Evolutionary conservation across 495 filamentous ascomycete genomes (phyloP), one percentile per base, ranked within the genome.

Genomic region (Hypoxylon fragiforme): DNA sequence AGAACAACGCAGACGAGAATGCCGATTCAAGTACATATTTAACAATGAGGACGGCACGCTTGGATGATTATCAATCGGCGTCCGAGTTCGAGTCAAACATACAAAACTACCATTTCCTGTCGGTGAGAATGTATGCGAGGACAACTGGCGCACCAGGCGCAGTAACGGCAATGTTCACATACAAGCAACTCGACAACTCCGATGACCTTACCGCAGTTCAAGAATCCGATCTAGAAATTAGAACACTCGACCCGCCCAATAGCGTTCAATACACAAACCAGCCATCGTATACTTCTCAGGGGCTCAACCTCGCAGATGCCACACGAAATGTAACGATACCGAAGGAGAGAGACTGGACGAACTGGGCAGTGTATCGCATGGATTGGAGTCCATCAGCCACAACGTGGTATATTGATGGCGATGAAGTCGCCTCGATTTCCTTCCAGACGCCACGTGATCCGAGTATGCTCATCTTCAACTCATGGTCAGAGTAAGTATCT

Each of bases 181-280:
- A 85, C 58, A 65, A 65, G 5, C 56, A 65, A 32, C 37, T 45
- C 19, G 47, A 56, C 18, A 48, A 67, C 11, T 70, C 77, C 13
- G 44, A 59, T 19, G 31, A 67, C 9, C 41, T 64, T 5, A n/a
- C 56, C 13, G 13, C 36, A 13, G 80, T 85, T 24, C 84, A 88
- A 59, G 88, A 92, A 69, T 82, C 84, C 0, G 90, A 94, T 61
- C 78, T 94, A 34, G 90, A 95, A 62, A 82, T 90, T 50, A 75
- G 87, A 12, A 89, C 86, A 0, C 68, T 68, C 1, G 85, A 84
- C 49, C 76, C 81, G 0, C 63, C 66, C 2, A 64, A 80, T 43
- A 71, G 72, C 3, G 72, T 88, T 14, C 84, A 84, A 56, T 90
- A 86, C 68, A 88, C 86, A 30, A 92, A 92, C 62, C 88, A 92